These are phyloP conservation scores for Aspergillus olivimuriae DNA, from an alignment of 495 filamentous ascomycete genomes.

Conservation along the genomic window DNA sequence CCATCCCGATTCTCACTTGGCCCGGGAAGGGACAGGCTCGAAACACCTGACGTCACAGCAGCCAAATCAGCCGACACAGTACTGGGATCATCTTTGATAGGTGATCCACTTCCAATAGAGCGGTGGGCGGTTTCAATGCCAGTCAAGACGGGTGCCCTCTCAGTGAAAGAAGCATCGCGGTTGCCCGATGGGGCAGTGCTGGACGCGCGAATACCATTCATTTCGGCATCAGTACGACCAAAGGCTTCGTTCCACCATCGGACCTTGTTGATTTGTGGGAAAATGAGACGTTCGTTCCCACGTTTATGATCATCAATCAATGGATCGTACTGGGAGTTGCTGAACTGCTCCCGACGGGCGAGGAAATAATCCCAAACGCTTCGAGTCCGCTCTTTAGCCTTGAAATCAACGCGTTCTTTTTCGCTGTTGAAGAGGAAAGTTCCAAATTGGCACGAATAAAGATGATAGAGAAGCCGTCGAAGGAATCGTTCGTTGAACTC, in stretches of 20 bases:
- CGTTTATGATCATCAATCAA: constrained; percentile 69
- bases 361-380: constrained; percentile 97
- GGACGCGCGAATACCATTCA: constrained; percentile 62
- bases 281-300: constrained; percentile 75
- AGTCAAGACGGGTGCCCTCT: constrained; percentile 32
- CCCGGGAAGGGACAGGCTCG: constrained; percentile 31
- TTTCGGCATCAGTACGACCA: constrained; percentile 77
- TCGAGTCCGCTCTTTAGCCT: constrained; percentile 64
- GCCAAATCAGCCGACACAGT: constrained; percentile 27
- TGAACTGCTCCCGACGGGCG: constrained; percentile 67
- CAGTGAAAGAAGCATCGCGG: constrained; percentile 15
- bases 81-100: constrained; percentile 17
- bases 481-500: constrained; percentile 97
- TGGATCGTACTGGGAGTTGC: constrained; percentile 71
- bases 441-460: constrained; percentile 94
- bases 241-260: constrained; percentile 93
- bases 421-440: constrained; percentile 96
- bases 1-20: constrained; percentile 15
- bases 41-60: constrained; percentile 36
- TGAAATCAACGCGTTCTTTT: constrained; percentile 73
- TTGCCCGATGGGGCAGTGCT: constrained; percentile 8
- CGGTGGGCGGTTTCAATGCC: constrained; percentile 43
- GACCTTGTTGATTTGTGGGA: constrained; percentile 62
- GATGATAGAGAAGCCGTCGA: constrained; percentile 82
- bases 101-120: constrained; percentile 19